Conservation (phyloP, 768 basidiomycete species). For the Boletus huronensis region DNA sequence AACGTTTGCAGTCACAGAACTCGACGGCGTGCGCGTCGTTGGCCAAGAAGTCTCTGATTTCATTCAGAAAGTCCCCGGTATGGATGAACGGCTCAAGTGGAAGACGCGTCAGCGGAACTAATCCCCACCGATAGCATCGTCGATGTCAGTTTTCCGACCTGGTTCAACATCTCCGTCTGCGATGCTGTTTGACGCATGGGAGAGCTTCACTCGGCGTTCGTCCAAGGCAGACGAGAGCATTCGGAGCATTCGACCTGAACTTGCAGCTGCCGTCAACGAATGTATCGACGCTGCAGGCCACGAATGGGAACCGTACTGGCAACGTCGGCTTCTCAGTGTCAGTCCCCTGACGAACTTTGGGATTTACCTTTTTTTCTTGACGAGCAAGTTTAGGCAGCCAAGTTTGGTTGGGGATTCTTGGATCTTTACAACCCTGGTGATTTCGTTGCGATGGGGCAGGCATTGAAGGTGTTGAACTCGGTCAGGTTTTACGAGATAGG, state of each 20-base stretch:
- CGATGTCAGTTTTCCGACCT: conserved; percentile 82
- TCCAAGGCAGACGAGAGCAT: conserved; percentile 94
- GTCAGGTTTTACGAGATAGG: conserved; percentile 90
- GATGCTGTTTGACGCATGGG: conserved; percentile 89
- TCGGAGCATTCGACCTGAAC: conserved; percentile 79
- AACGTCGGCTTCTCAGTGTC: conserved; percentile 80
- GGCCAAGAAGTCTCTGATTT: conserved; percentile 80
- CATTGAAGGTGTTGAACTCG: conserved; percentile 90
- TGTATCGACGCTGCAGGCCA: conserved; percentile 92
- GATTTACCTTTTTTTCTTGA: background rate
- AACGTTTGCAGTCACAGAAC: conserved; percentile 77
- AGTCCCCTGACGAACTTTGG: background rate
- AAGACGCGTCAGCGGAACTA: background rate
- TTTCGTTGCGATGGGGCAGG: conserved; percentile 89
- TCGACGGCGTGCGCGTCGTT: conserved; percentile 86
- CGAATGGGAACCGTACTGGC: conserved; percentile 91
- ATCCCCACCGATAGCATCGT: conserved; percentile 53
- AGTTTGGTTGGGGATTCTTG: conserved; percentile 91
- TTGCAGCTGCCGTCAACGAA: conserved; percentile 83
- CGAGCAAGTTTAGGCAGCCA: conserved; percentile 67
- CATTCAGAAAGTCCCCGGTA: conserved; percentile 91
- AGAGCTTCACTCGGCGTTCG: conserved; percentile 76
- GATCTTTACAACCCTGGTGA: conserved; percentile 91
- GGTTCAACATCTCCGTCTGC: conserved; percentile 91
- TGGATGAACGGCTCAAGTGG: conserved; percentile 14